These are phyloP conservation scores for Exophiala bonariae DNA, from an alignment of 2,329 filamentous ascomycete genomes.

Conservation along the genomic window DNA sequence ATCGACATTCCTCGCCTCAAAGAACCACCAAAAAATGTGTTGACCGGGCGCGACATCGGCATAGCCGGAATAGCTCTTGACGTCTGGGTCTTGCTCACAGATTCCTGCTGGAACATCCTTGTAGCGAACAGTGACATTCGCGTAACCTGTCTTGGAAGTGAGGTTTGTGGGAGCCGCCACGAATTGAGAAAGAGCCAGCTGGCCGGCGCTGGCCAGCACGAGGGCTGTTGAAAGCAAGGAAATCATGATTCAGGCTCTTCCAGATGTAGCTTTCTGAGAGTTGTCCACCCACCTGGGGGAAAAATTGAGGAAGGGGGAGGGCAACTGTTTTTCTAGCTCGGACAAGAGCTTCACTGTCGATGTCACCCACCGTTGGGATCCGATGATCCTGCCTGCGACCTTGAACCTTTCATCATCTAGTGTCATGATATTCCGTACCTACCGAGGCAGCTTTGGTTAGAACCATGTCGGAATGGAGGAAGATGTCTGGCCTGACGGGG, in stretches of 20 bases:
- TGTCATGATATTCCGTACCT: too few relatives aligned
- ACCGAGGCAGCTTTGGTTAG: too few relatives aligned
- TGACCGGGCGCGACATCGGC: slow-evolving; percentile 55
- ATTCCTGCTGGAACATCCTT: slow-evolving; percentile 50
- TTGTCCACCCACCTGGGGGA: too few relatives aligned
- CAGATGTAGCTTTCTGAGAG: too few relatives aligned
- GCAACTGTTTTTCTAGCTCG: too few relatives aligned
- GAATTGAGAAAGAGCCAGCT: slow-evolving; percentile 34
- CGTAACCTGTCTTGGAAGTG: slow-evolving; percentile 37
- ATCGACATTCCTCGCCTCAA: slow-evolving; percentile 38
- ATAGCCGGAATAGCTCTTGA: slow-evolving; percentile 61
- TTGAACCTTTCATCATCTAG: too few relatives aligned
- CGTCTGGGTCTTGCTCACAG: slow-evolving; percentile 49
- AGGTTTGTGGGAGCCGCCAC: slow-evolving; percentile 39
- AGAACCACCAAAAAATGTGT: slow-evolving; percentile 50
- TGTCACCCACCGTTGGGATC: too few relatives aligned
- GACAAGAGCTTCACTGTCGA: too few relatives aligned
- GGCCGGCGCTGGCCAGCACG: slow-evolving; percentile 15
- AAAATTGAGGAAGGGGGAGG: too few relatives aligned
- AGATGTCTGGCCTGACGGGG: too few relatives aligned
- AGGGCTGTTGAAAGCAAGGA: slow-evolving; percentile 12
- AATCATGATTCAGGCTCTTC: slow-evolving; percentile 10
- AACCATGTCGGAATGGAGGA: too few relatives aligned
- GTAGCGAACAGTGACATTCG: slow-evolving; percentile 46
- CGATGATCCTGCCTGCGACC: too few relatives aligned